Base-by-base conservation (phyloP, 176 grass and related monocot genomes). In the Metroxylon sagu region DNA sequence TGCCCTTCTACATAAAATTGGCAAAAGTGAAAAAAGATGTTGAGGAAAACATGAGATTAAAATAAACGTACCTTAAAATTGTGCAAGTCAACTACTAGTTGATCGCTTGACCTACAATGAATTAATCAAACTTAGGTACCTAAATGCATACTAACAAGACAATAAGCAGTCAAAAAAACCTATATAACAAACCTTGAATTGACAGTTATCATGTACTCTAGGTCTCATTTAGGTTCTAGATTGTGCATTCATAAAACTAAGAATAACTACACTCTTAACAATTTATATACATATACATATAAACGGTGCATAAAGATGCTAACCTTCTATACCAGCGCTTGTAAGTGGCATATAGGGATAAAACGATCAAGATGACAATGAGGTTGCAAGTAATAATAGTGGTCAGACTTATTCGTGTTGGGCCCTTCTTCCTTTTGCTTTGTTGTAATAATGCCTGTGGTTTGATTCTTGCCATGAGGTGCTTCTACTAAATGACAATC, bases 301-400 rank as follows among this genome's bases (percentile, higher is more conserved):
- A 31, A 18, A 48, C 19, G 4, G 16, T 19, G 28, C n/a, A 68
- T 6, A 70, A 14, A 53, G 28, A 53, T 18, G 28, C 59, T 54
- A 39, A 73, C 70, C 70, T 63, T 19, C 17, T 15, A 62, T 54
- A 21, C 59, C 70, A 62, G 12, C 63, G 50, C 29, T 59, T 54
- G 59, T 73, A 73, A 26, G 70, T 73, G 52, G 70, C 59, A 54
- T 73, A 73, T 18, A 73, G 50, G 50, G 70, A 63, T 54, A 73
- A 54, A 25, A 62, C 59, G 26, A 54, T 39, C 19, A 73, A 53
- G 19, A 73, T 51, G 19, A 73, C 4, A 48, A 73, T 25, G 6
- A 73, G 10, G 70, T 62, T 62, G 26, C 50, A 73, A 73, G 59
- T 54, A 29, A 73, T 63, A 28, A 73, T 62, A 48, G 59, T 73